phyloP scores from a whole-genome alignment of 1,284 basidiomycete species.

The Austroboletus novae-zelandiae region DNA sequence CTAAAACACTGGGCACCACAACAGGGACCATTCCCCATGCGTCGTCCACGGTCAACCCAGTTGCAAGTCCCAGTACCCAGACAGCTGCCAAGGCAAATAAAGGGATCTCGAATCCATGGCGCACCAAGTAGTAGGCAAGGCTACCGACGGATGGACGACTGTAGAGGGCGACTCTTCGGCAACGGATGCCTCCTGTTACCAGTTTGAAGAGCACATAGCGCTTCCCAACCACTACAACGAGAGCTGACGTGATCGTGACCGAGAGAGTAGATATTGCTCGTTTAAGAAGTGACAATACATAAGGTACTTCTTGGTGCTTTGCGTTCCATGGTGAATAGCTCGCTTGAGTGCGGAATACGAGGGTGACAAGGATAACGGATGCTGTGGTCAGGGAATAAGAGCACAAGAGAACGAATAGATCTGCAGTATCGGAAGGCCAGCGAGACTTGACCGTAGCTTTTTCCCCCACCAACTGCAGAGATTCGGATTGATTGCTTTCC shows the following conservation, averaged over 20 bases:
- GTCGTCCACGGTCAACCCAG: constrained; percentile 2
- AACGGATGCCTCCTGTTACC: not conserved
- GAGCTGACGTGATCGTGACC: not conserved
- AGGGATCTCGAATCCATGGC: not conserved
- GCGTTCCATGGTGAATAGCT: not conserved
- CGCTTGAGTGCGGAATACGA: constrained; percentile 4
- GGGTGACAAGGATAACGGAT: constrained; percentile 3
- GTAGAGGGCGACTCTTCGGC: constrained; percentile 4
- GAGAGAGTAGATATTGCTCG: constrained; percentile 3
- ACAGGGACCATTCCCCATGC: not conserved
- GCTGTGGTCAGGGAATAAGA: constrained; percentile 3
- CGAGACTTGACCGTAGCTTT: not conserved
- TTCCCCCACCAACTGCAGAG: not conserved
- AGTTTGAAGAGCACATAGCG: constrained; percentile 6
- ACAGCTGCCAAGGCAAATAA: not conserved
- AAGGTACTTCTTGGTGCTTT: too few relatives aligned
- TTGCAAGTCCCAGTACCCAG: constrained; percentile 6
- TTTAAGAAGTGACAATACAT: not conserved
- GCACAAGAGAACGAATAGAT: not conserved
- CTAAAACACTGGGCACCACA: fast-evolving
- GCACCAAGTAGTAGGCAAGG: not conserved
- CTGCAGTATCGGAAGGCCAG: not conserved
- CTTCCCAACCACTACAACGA: constrained; percentile 1
- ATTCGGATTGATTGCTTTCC: not conserved
- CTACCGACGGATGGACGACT: not conserved